Conservation (phyloP, 148 eudicot species). For the Vaccinium darrowii region DNA sequence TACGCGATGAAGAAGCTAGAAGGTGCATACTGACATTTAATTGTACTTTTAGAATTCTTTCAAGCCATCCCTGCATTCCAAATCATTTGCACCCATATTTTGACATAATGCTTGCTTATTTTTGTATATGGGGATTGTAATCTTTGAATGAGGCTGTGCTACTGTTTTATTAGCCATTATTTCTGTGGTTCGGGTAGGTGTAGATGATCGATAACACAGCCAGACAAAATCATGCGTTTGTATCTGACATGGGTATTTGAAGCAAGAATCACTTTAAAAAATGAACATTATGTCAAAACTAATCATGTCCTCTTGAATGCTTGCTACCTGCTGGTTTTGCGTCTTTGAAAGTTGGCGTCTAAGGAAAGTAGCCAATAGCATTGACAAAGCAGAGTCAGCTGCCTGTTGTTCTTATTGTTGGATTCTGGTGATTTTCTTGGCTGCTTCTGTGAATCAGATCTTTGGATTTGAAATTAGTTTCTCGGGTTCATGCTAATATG, state of each 20-base stretch:
- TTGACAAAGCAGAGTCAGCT: not conserved
- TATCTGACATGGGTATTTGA: not conserved
- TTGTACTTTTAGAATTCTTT: not conserved
- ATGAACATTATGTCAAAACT: conserved; percentile 1
- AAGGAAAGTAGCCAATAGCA: not conserved
- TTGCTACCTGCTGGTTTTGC: conserved; percentile 4
- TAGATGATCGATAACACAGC: not conserved
- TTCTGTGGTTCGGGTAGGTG: not conserved
- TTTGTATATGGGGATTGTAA: not conserved
- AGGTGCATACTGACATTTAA: conserved; percentile 42
- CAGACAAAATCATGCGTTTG: not conserved
- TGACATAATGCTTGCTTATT: no score
- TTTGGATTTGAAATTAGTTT: not conserved
- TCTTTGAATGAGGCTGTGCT: conserved; percentile 9
- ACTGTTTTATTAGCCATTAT: not conserved
- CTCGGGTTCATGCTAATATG: not conserved
- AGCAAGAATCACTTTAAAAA: not conserved
- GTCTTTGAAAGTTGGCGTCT: not conserved
- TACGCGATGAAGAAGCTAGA: conserved; percentile 88
- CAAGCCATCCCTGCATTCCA: conserved; percentile 11
- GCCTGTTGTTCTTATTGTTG: conserved; percentile 7
- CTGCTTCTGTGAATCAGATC: not conserved
- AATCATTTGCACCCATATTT: not conserved
- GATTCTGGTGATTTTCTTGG: conserved; percentile 1
- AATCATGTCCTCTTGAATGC: not conserved